Evolutionary conservation across 768 basidiomycete species (phyloP), one percentile per base, ranked within the genome.

Genomic region (Termitomyces titanicus): DNA sequence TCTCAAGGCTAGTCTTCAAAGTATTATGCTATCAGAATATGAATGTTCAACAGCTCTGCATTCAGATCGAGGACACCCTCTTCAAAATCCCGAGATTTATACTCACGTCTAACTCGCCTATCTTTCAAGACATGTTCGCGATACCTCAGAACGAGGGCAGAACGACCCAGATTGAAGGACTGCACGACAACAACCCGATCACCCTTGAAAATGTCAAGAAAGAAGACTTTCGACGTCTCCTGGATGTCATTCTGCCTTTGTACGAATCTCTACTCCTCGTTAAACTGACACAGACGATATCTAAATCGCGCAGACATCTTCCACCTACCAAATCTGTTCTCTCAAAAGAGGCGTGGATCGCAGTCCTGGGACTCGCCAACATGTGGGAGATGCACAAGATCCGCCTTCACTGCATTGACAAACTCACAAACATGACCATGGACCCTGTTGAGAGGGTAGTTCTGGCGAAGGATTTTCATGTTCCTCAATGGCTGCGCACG

Each of bases 351-450:
- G 54, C 51, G 10, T 63, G 62, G 60, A 47, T 61, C n/a, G 53
- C 60, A 10, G 56, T 59, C 11, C 50, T 61, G 7, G 47, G 46
- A 22, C 48, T 63, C 4, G 53, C 58, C 10, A 40, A 38, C 20
- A 53, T 60, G 56, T 61, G 58, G 60, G 51, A 63, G 42, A 61
- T 63, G 55, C 24, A 56, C 47, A 56, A 51, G 27, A 45, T 61
- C 25, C 46, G 60, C 10, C 44, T 47, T 11, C 54, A 59, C 31
- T 53, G 60, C 2, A 57, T 61, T 22, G 17, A 40, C 22, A 52
- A 54, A 24, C 53, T 63, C 50, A 53, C 55, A 5, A 29, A 5
- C 4, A 18, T 45, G 5, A 1, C 44, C 17, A 33, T 56, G 44
- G 27, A 20, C 40, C 22, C 54, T 7, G 27, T 57, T 20, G 55